Base-by-base conservation (phyloP, 257 asterid species). In the Salvia miltiorrhiza region DNA sequence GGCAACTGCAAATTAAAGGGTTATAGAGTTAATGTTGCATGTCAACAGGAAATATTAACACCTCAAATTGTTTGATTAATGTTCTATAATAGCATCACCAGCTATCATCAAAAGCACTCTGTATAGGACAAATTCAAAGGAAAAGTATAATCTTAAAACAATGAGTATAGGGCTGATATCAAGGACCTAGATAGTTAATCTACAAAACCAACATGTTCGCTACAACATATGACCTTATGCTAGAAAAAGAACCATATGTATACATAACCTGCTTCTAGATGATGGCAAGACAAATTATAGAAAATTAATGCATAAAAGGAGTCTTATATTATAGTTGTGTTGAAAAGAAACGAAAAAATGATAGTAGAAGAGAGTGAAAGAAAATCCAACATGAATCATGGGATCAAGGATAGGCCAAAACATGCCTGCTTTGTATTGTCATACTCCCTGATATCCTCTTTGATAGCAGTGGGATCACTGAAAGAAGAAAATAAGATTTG, bases 351-450 rank as follows among this genome's bases (percentile, higher is more conserved):
- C 3, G 35, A 21, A 30, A 33, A 41, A 5, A 23, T 13, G 40
- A 59, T 0, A 19, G n/a, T 1, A 44, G 35, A 45, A 28, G 66
- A n/a, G 21, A 11, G 63, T 40, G 44, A 41, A 55, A 7, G 30
- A 14, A 62, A 57, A 40, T 52, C 56, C 60, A 62, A 19, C 58
- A 73, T 23, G 11, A 64, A 63, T 45, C 43, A 41, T 13, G 37
- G 37, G 75, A 76, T 61, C 55, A 49, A 68, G 57, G 69, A 56
- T 28, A 56, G 58, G 56, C 50, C 12, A 65, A 63, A 48, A 85
- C 94, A 54, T 88, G 86, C 97, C 69, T 86, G 87, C 70, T 83
- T 82, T 69, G 85, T 71, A 58, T 58, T 78, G 70, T 82, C 84
- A 71, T 48, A 65, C 69, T 73, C 78, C 74, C 64, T 79, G 59